Percentiles rank a stretch among this genome's conserved stretches.
phyloP scores from a whole-genome alignment of 306 rosid species.

The Acacia crassicarpa region DNA sequence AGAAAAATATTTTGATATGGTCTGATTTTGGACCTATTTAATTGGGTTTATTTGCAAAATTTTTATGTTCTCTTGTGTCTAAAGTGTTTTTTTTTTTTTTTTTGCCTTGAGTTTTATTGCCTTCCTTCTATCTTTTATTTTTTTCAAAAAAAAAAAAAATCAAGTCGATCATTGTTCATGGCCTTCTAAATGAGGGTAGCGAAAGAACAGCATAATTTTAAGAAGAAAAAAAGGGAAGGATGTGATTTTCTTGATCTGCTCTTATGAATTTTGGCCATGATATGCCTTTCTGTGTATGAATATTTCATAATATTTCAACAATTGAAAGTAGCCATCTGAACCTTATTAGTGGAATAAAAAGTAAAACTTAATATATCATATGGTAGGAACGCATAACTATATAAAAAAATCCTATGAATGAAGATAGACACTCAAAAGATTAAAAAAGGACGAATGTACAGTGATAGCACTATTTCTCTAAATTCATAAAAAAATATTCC shows the following conservation, averaged over 20 bases:
- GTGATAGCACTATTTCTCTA: not conserved
- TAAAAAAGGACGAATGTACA: not conserved
- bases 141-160: not conserved
- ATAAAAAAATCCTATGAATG: constrained; percentile 23
- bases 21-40: not conserved
- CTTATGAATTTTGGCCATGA: not conserved
- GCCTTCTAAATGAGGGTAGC: not conserved
- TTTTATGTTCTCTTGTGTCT: not conserved
- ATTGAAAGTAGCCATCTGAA: not conserved
- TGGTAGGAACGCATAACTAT: not conserved
- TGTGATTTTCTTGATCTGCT: not conserved
- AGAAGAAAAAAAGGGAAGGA: not conserved
- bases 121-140: not conserved
- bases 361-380: not conserved
- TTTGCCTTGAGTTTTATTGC: no score
- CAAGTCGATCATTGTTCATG: not conserved
- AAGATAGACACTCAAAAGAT: not conserved
- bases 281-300: no score
- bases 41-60: not conserved
- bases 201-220: not conserved
- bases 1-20: not conserved
- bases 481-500: not conserved
- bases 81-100: no score
- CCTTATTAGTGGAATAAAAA: not conserved
- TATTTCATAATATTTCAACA: not conserved